These are phyloP conservation scores for Fusarium ramigenum DNA, from an alignment of 2,329 filamentous ascomycete species.

Conservation along the genomic window DNA sequence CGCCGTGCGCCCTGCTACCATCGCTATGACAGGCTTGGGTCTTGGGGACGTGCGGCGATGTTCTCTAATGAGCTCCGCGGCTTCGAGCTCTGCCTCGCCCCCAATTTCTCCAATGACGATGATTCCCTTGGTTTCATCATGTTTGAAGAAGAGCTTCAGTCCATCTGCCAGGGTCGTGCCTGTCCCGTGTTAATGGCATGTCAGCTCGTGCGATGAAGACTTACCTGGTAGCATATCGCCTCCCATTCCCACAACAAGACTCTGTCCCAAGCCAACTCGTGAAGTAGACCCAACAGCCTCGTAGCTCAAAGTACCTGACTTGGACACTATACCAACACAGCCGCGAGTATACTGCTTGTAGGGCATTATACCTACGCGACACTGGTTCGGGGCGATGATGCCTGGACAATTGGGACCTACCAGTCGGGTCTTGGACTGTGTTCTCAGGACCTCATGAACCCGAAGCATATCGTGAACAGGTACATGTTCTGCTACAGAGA, in stretches of 20 bases:
- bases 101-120: constrained; percentile 79
- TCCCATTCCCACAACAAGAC: constrained; percentile 79
- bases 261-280: constrained; percentile 78
- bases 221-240: constrained; percentile 76
- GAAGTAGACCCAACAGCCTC: constrained; percentile 81
- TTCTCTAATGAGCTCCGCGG: constrained; percentile 75
- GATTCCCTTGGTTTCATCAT: constrained; percentile 75
- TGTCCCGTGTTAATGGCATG: neutral
- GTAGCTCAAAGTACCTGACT: constrained; percentile 82
- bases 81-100: constrained; percentile 73
- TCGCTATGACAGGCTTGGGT: constrained; percentile 71
- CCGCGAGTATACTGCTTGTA: constrained; percentile 60
- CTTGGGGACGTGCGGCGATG: constrained; percentile 63
- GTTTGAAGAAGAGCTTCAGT: constrained; percentile 71
- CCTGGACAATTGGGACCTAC: constrained; percentile 86
- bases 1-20: constrained; percentile 72
- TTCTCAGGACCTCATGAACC: constrained; percentile 73
- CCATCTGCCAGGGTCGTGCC: constrained; percentile 77
- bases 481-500: constrained; percentile 83
- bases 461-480: constrained; percentile 81
- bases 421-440: constrained; percentile 75
- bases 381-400: constrained; percentile 79
- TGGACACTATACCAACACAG: constrained; percentile 79
- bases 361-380: constrained; percentile 57
- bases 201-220: accelerated